Conservation (phyloP, 2,329 filamentous ascomycete genomes). For the Venturia oleaginea region DNA sequence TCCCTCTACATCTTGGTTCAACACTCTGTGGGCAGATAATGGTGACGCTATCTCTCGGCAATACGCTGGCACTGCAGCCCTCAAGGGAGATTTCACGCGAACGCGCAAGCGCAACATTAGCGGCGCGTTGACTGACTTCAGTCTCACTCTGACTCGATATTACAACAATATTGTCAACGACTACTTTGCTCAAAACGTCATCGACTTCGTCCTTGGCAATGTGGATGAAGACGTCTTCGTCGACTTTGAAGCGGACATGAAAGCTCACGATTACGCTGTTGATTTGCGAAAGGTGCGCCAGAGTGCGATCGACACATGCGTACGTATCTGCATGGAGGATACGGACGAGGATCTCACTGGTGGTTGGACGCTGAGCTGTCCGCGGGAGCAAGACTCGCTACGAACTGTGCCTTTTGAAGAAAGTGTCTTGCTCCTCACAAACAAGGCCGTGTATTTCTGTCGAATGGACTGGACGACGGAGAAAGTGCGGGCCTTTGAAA, state of each 20-base stretch:
- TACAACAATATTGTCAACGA: constrained; percentile 91
- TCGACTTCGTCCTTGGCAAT: constrained; percentile 88
- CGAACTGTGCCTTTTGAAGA: constrained; percentile 73
- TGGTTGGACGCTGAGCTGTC: constrained; percentile 82
- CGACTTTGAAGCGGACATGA: constrained; percentile 90
- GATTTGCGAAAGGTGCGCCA: constrained; percentile 78
- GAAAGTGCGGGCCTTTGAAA: constrained; percentile 87
- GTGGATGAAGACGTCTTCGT: constrained; percentile 79
- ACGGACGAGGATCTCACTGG: constrained; percentile 80
- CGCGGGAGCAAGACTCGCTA: constrained; percentile 57
- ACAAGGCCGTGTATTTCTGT: constrained; percentile 77
- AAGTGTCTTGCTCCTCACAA: constrained; percentile 76
- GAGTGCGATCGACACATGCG: constrained; percentile 80
- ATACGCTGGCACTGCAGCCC: constrained; percentile 87
- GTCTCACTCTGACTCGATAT: constrained; percentile 72
- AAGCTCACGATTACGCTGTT: constrained; percentile 82
- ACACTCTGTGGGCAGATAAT: constrained; percentile 94
- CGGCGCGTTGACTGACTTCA: constrained; percentile 84
- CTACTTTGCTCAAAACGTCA: constrained; percentile 90
- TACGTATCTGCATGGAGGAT: constrained; percentile 66
- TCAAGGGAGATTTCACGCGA: constrained; percentile 94
- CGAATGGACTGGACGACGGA: constrained; percentile 92
- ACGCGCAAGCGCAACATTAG: constrained; percentile 85
- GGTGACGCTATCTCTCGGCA: constrained; percentile 92
- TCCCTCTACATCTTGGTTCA: constrained; percentile 84